A percentile compares a stretch with the other conserved stretches of the same genome.
phyloP scores from a whole-genome alignment of 2,329 filamentous ascomycete species.

The Botrytis sinoallii region DNA sequence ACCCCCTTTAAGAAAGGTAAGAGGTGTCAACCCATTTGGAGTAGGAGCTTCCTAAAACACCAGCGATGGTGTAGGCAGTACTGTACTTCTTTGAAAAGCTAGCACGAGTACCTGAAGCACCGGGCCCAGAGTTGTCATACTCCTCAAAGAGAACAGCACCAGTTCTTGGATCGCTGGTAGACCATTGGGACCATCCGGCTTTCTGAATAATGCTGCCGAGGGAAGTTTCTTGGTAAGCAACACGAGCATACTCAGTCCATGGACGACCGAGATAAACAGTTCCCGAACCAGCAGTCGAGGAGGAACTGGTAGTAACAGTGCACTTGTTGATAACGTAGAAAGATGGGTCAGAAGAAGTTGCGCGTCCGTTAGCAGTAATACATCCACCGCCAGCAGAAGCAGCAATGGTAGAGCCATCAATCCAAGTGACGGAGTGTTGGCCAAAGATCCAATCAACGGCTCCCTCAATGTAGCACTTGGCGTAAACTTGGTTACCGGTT shows the following conservation, averaged over 20 bases:
- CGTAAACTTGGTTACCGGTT: conserved; percentile 54
- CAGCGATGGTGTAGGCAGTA: conserved; percentile 43
- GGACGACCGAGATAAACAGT: conserved; percentile 52
- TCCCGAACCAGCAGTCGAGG: conserved; percentile 40
- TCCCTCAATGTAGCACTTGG: conserved; percentile 54
- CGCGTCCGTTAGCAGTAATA: conserved; percentile 43
- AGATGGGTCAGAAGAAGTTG: conserved; percentile 40
- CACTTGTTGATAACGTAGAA: conserved; percentile 52
- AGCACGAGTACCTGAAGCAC: conserved; percentile 48
- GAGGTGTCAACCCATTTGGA: conserved; percentile 44
- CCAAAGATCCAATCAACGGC: conserved; percentile 61
- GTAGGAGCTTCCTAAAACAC: conserved; percentile 46
- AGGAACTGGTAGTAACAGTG: conserved; percentile 43
- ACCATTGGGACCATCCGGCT: conserved; percentile 52
- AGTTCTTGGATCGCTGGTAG: conserved; percentile 42
- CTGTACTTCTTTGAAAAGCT: conserved; percentile 44
- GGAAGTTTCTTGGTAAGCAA: conserved; percentile 48
- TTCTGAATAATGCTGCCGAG: conserved; percentile 50
- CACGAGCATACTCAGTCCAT: conserved; percentile 50
- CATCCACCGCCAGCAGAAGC: conserved; percentile 41
- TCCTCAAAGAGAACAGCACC: conserved; percentile 51
- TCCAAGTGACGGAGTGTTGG: conserved; percentile 44
- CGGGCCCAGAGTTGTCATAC: conserved; percentile 51
- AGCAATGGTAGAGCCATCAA: conserved; percentile 46
- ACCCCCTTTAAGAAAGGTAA: conserved; percentile 38